Base-by-base conservation (phyloP, 768 basidiomycete genomes). In the Leccinum olivaceopallidum region DNA sequence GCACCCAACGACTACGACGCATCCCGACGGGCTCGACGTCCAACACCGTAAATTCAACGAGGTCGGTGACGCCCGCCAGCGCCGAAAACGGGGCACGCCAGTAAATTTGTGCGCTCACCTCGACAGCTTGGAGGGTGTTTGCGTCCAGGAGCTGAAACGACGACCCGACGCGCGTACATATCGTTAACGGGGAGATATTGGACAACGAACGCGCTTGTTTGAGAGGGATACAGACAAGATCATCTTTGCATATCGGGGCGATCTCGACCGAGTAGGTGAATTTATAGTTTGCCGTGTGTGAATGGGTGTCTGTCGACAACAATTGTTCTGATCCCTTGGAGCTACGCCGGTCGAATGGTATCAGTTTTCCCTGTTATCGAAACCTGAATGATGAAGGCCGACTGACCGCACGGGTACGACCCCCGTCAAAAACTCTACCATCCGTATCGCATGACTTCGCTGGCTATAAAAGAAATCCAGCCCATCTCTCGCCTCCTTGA, bases 241-340 rank as follows among this genome's bases (percentile, higher is more conserved):
- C 97, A 71, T 98, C 97, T 73, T 98, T 98, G 81, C 97, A 99
- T 58, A 99, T 86, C 0, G 97, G 95, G 5, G 90, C 85, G 70
- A 99, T 97, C 77, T 98, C 96, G 65, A 98, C 92, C 5, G 95
- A 97, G 80, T 94, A 98, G 5, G 95, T 94, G 76, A 92, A 95
- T 77, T 96, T 98, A 83, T 92, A 97, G 76, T 93, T 98, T 36
- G 96, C 91, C 4, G 95, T 97, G 65, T 85, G 85, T 53, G 90
- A 85, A 74, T 99, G 96, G 2, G 90, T 94, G 72, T 99, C 97
- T 24, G 89, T 81, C 7, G 95, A 97, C 32, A 98, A 83, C 9
- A 99, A 80, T 73, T 97, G 97, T 74, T 98, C 97, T 2, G 95
- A 97, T 10, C 89, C 79, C 77, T 98, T 98, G 54, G 91, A 88